Evolutionary conservation across 2,329 filamentous ascomycete species (phyloP), one percentile per base, ranked within the genome.

Genomic region (Cordyceps cicadae): DNA sequence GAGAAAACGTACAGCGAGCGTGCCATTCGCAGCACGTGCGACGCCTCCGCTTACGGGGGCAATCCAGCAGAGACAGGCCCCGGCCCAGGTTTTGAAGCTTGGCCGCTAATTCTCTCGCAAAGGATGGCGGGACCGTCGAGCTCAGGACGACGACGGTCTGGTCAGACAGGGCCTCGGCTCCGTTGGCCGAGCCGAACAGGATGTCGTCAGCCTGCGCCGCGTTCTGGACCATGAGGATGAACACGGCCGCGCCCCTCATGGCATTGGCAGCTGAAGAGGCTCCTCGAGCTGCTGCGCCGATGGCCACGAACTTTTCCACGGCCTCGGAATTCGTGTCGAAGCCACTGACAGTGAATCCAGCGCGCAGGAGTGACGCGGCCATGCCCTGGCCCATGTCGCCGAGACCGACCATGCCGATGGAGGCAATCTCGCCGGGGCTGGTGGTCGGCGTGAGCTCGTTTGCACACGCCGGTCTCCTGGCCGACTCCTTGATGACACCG

Each of bases 301-400:
- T 64, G 8, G 65, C 54, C 1, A 67, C 26, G 32, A 75, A 70
- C 55, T 65, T 70, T 12, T 71, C 66, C 5, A 74, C 55, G 3
- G 72, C 67, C 2, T 66, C 64, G 5, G 58, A 61, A 21, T 66
- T 70, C 14, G 73, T 63, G 61, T 76, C 73, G 60, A 70, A 76
- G 8, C 70, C 72, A 3, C 67, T 67, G 1, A 75, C 71, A 1
- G 64, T 39, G 46, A 70, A 74, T 3, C 71, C 70, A 3, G 70
- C 68, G 7, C 67, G 66, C 0, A 74, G 54, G 8, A 75, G 67
- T 1, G 72, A 72, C 1, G 67, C 60, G 1, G 73, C 73, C 69
- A 75, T 75, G 29, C 73, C 72, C 34, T 70, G 68, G 5, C 72
- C 73, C 73, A 75, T 75, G 0, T 73, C 73, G 0, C 73, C 73